phyloP scores from a whole-genome alignment of 83 land plant genomes.

The Picea mariana region DNA sequence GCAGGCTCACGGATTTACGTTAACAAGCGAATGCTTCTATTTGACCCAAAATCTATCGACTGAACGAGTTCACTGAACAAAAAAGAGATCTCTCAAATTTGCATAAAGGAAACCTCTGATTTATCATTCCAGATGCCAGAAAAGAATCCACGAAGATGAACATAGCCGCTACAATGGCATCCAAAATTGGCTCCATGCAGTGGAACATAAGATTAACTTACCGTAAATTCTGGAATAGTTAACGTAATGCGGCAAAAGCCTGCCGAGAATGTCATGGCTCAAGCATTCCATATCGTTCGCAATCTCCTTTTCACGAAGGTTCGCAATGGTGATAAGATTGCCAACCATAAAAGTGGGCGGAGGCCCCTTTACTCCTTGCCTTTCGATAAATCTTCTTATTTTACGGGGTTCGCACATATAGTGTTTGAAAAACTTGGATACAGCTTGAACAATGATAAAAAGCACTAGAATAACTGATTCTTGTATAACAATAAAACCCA shows the following conservation, averaged over 20 bases:
- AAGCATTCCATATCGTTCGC: background rate
- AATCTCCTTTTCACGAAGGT: constrained; percentile 5
- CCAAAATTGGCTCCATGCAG: too few relatives aligned
- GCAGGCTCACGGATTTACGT: too few relatives aligned
- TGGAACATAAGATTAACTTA: too few relatives aligned
- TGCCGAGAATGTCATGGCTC: constrained; percentile 12
- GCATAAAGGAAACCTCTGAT: background rate
- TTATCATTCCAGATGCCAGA: too few relatives aligned
- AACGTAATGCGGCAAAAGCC: constrained; percentile 12
- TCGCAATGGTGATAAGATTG: background rate
- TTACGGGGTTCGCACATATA: constrained; percentile 5
- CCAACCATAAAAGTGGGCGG: constrained; percentile 5
- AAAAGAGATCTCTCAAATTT: too few relatives aligned
- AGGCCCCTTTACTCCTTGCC: constrained; percentile 9
- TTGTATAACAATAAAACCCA: too few relatives aligned
- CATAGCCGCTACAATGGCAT: too few relatives aligned
- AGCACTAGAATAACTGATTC: too few relatives aligned
- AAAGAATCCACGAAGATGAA: background rate
- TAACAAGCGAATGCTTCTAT: too few relatives aligned
- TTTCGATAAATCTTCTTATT: constrained; percentile 6
- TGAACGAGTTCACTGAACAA: too few relatives aligned
- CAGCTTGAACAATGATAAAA: background rate
- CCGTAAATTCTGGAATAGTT: background rate
- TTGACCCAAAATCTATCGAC: too few relatives aligned
- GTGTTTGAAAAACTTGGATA: background rate